These are phyloP conservation scores for Aspergillus conjunctus DNA, from an alignment of 495 filamentous ascomycete species.

Conservation along the genomic window DNA sequence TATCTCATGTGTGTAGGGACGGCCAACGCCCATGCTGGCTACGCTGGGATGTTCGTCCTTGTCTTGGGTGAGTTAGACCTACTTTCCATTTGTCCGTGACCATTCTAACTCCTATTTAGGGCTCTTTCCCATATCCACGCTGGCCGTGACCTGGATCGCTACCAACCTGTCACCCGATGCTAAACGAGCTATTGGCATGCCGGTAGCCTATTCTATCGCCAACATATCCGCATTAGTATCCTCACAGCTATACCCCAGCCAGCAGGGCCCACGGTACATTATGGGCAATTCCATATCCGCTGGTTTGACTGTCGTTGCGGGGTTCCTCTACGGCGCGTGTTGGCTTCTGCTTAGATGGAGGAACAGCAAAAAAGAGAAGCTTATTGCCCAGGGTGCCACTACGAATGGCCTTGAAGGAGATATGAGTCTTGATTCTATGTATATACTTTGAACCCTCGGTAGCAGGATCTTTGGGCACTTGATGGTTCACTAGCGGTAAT, in stretches of 20 bases:
- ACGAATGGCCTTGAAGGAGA: not conserved
- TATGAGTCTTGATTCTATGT: not conserved
- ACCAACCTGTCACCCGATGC: not conserved
- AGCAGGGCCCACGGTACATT: not conserved
- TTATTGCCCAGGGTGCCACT: not conserved
- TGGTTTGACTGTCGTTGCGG: not conserved
- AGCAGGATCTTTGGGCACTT: too few relatives aligned
- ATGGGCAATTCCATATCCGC: not conserved
- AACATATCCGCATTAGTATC: not conserved
- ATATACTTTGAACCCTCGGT: constrained; percentile 4
- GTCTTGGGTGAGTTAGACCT: not conserved
- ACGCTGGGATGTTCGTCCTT: constrained; percentile 3
- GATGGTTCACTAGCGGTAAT: too few relatives aligned
- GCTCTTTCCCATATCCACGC: not conserved
- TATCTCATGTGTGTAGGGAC: constrained; percentile 5
- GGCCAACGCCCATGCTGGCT: not conserved
- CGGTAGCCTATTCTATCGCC: not conserved
- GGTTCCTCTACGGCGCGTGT: not conserved
- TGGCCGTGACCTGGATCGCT: not conserved
- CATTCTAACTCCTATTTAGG: not conserved
- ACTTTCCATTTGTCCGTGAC: not conserved
- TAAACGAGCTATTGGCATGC: not conserved
- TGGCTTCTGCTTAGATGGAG: not conserved
- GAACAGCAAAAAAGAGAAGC: not conserved
- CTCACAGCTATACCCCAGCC: not conserved